These are phyloP conservation scores for Metschnikowia proteae DNA, from an alignment of 805 yeast genomes.

Conservation along the genomic window DNA sequence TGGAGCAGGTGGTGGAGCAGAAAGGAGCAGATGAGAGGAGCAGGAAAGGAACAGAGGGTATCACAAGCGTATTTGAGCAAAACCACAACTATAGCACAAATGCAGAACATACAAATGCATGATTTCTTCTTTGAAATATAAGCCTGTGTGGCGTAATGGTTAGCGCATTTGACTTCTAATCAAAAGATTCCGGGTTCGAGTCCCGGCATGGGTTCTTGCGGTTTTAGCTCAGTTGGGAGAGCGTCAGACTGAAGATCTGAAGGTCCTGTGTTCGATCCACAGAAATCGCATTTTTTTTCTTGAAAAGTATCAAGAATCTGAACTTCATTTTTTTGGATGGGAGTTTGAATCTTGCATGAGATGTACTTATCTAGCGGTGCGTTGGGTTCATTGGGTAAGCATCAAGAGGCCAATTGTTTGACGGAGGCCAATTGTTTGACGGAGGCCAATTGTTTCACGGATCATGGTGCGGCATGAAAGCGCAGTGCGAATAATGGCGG, in stretches of 20 bases:
- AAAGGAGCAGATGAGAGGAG: too few relatives aligned
- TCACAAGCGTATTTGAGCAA: too few relatives aligned
- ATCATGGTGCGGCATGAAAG: too few relatives aligned
- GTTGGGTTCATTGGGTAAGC: too few relatives aligned
- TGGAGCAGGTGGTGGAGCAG: too few relatives aligned
- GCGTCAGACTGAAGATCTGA: conserved; percentile 21
- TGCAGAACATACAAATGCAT: neutral
- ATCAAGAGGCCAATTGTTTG: neutral
- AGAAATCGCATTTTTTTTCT: conserved; percentile 14
- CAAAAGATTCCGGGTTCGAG: conserved; percentile 20
- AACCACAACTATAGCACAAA: neutral
- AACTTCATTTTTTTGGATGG: too few relatives aligned
- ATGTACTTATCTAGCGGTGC: too few relatives aligned
- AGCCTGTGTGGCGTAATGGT: conserved; percentile 20
- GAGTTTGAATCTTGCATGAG: too few relatives aligned
- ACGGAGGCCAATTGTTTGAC: too few relatives aligned
- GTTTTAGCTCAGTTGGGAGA: conserved; percentile 29
- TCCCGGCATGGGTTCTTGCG: conserved; percentile 20
- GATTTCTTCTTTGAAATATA: neutral
- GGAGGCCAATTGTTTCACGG: too few relatives aligned
- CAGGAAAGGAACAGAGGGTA: too few relatives aligned
- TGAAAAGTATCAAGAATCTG: neutral
- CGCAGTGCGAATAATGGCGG: neutral
- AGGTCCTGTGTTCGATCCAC: conserved; percentile 20
- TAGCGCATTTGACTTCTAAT: conserved; percentile 19